A percentile compares a stretch with the other conserved stretches of the same genome.
phyloP scores from a whole-genome alignment of 257 asterid genomes.

The Verbascum thapsus region DNA sequence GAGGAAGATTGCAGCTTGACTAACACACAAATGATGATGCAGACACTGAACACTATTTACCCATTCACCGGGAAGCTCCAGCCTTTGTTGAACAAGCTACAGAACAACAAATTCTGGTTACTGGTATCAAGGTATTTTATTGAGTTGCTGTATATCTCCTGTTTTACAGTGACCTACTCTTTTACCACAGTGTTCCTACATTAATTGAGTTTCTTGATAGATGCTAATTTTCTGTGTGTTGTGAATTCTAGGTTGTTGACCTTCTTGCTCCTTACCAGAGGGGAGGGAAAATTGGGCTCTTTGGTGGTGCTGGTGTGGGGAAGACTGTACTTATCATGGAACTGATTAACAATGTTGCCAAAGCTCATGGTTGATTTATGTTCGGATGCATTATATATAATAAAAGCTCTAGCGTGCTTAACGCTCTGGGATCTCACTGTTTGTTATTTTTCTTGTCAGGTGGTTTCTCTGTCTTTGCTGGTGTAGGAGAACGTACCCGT shows the following conservation, averaged over 20 bases:
- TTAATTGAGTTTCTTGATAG: background rate
- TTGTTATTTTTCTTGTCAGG: conserved; percentile 47
- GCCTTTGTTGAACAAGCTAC: conserved; percentile 95
- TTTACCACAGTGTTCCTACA: background rate
- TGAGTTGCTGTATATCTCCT: background rate
- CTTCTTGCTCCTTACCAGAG: conserved; percentile 98
- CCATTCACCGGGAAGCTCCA: conserved; percentile 98
- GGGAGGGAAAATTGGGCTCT: conserved; percentile 97
- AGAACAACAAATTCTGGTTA: conserved; percentile 90
- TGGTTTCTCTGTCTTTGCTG: conserved; percentile 99
- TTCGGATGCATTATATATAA: conserved; percentile 5
- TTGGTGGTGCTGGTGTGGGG: conserved; percentile 99
- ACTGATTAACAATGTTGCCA: conserved; percentile 89
- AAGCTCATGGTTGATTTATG: conserved; percentile 79
- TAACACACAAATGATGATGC: conserved; percentile 31
- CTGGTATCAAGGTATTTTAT: conserved; percentile 86
- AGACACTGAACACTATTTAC: conserved; percentile 86
- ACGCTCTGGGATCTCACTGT: conserved; percentile 11
- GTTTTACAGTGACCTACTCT: background rate
- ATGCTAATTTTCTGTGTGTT: background rate
- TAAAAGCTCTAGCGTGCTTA: background rate
- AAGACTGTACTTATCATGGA: conserved; percentile 97
- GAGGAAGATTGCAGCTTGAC: conserved; percentile 22
- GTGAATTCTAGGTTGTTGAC: conserved; percentile 70
- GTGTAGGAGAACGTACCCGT: conserved; percentile 97